Conservation (phyloP, 2,329 filamentous ascomycete species). For the Elsinoe arachidis region DNA sequence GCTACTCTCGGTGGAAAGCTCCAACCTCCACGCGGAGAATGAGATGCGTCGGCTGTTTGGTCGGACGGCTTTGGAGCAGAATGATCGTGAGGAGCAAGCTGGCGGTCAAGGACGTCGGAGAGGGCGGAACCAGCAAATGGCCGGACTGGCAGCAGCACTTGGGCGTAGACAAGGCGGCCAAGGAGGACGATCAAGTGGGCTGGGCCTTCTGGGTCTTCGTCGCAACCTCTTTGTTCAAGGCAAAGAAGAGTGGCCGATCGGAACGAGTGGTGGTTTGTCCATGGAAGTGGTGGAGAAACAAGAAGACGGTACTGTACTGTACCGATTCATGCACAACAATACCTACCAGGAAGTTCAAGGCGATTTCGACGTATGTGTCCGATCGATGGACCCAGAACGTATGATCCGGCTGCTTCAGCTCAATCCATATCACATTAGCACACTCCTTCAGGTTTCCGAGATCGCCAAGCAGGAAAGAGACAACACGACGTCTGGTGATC, state of each 20-base stretch:
- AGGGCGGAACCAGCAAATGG: slow-evolving; percentile 47
- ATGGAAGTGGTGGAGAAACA: slow-evolving; percentile 62
- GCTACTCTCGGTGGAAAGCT: slow-evolving; percentile 55
- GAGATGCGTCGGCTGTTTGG: slow-evolving; percentile 80
- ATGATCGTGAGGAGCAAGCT: slow-evolving; percentile 41
- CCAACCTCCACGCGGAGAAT: slow-evolving; percentile 74
- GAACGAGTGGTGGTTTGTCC: slow-evolving; percentile 68
- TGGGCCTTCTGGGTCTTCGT: slow-evolving; percentile 62
- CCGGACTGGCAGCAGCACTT: slow-evolving; percentile 51
- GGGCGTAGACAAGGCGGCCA: slow-evolving; percentile 40
- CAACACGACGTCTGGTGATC: slow-evolving; percentile 72
- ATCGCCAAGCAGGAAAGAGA: slow-evolving; percentile 89
- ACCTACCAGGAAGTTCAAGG: slow-evolving; percentile 66
- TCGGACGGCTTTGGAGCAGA: slow-evolving; percentile 51
- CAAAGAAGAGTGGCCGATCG: slow-evolving; percentile 77
- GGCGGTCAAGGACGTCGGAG: slow-evolving; percentile 43
- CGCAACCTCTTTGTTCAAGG: slow-evolving; percentile 79
- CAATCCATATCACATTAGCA: slow-evolving; percentile 85
- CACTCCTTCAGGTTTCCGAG: slow-evolving; percentile 85
- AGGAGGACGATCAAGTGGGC: slow-evolving; percentile 51
- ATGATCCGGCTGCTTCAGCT: slow-evolving; percentile 66
- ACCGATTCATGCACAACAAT: slow-evolving; percentile 66
- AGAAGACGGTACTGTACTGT: slow-evolving; percentile 56
- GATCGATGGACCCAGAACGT: slow-evolving; percentile 72
- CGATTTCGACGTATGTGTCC: slow-evolving; percentile 71